phyloP scores from a whole-genome alignment of 2,329 filamentous ascomycete genomes.

The Paecilomyces sp. region DNA sequence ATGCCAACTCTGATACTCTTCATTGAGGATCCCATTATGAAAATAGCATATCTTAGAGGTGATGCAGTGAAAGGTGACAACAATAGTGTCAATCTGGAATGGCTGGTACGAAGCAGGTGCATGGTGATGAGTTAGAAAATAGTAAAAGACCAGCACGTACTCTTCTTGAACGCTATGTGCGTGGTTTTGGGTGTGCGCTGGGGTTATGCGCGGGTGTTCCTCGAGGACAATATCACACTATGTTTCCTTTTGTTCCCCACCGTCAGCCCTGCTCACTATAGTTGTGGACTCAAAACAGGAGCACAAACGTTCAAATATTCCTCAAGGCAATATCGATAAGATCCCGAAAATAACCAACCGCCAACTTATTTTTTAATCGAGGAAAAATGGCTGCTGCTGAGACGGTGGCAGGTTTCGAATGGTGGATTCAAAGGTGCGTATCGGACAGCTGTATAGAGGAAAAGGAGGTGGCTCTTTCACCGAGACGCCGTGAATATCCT shows the following conservation, averaged over 20 bases:
- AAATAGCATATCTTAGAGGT: neutral
- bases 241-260: neutral
- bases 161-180: neutral
- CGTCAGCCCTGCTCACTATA: neutral
- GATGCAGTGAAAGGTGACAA: neutral
- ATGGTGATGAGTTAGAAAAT: neutral
- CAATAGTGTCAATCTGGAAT: neutral
- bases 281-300: neutral
- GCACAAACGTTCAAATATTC: neutral
- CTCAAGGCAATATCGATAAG: neutral
- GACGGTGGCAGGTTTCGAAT: neutral
- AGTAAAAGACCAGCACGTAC: neutral
- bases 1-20: neutral
- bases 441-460: neutral
- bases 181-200: neutral
- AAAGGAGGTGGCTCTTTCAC: neutral
- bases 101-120: neutral
- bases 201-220: neutral
- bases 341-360: neutral
- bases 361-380: neutral
- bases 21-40: neutral
- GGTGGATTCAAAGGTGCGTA: neutral
- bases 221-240: neutral
- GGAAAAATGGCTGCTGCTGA: neutral
- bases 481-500: neutral